Percentiles rank a stretch among this genome's conserved stretches.
Evolutionary conservation across 129 eudicot genomes (phyloP).

Genomic region (Pittosporum tobira): DNA sequence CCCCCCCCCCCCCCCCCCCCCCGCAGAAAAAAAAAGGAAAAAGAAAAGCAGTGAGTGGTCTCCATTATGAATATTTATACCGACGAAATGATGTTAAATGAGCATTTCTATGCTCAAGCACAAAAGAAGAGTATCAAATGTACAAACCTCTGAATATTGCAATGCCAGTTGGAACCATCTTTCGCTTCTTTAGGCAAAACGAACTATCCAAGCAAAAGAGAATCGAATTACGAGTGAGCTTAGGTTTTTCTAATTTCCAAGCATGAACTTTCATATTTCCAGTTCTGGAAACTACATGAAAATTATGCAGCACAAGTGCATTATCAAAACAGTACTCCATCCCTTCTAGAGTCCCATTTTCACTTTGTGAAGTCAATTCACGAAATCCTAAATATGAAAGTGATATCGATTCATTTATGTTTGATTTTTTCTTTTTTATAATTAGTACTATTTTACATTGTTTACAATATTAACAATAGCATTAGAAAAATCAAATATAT

Average conservation of each 20-base stretch:
- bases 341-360: too few species aligned
- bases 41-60: too few species aligned
- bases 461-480: too few species aligned
- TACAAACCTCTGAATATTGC: conserved; percentile 63
- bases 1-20: too few species aligned
- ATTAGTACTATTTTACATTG: too few species aligned
- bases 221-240: not conserved
- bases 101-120: not conserved
- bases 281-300: not conserved
- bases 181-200: conserved; percentile 52
- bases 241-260: not conserved
- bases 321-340: too few species aligned
- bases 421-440: too few species aligned
- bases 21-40: too few species aligned
- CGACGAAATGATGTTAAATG: not conserved
- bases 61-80: not conserved
- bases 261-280: not conserved
- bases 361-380: too few species aligned
- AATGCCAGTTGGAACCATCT: conserved; percentile 65
- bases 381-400: too few species aligned
- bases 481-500: too few species aligned
- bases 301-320: not conserved
- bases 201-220: conserved; percentile 32
- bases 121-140: not conserved
- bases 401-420: too few species aligned